Conservation (phyloP, 176 grass and related monocot genomes). For the Aegilops longissima region DNA sequence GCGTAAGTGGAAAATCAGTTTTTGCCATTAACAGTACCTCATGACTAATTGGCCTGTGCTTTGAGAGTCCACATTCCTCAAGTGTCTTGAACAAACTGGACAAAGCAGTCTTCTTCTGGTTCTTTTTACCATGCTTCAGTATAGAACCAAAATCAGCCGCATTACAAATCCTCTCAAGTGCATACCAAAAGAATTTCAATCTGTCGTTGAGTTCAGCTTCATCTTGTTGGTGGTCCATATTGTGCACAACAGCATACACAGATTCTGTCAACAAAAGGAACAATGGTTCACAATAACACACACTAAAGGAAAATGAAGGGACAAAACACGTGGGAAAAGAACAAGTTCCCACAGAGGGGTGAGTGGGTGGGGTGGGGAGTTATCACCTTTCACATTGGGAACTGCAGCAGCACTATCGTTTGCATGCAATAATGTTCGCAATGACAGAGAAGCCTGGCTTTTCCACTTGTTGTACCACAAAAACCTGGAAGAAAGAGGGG, state of each 20-base stretch:
- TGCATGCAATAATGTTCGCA: constrained; percentile 34
- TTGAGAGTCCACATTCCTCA: constrained; percentile 82
- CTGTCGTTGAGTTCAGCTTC: constrained; percentile 33
- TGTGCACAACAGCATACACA: constrained; percentile 20
- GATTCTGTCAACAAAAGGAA: constrained; percentile 33
- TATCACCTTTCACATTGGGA: constrained; percentile 50
- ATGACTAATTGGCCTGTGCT: constrained; percentile 58
- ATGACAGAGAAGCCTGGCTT: constrained; percentile 47
- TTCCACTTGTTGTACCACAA: constrained; percentile 68
- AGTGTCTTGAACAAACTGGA: constrained; percentile 78
- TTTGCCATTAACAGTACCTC: constrained; percentile 43
- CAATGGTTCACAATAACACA: not conserved
- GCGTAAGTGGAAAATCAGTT: not conserved
- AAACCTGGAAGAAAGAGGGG: constrained; percentile 52
- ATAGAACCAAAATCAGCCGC: constrained; percentile 69
- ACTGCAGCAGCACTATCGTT: constrained; percentile 27
- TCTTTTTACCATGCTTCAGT: constrained; percentile 82
- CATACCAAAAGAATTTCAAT: constrained; percentile 65
- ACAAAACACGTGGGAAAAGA: not conserved
- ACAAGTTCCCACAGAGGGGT: not conserved
- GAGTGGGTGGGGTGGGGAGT: too few species aligned
- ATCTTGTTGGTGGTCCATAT: constrained; percentile 25
- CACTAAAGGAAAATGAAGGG: not conserved
- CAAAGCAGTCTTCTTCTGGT: constrained; percentile 78
- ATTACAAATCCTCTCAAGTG: constrained; percentile 68